A percentile compares a stretch with the other conserved stretches of the same genome.
Conservation (phyloP, 2,329 filamentous ascomycete genomes). For the Aspergillus luchuensis region DNA sequence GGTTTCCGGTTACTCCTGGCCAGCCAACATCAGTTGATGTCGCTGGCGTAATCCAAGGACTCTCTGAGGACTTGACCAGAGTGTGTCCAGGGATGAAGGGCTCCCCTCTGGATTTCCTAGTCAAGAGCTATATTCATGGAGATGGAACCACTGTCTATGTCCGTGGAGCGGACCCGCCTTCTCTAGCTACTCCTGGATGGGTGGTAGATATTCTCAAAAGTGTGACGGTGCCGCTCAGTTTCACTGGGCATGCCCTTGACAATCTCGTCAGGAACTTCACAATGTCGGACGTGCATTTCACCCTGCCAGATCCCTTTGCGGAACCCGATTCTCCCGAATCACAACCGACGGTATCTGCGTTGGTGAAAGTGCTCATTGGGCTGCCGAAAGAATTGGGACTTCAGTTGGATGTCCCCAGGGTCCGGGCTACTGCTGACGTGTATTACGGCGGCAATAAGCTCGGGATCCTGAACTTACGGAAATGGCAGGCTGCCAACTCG, state of each 20-base stretch:
- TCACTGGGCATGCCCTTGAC: slow-evolving; percentile 79
- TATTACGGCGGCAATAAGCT: slow-evolving; percentile 77
- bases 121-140: slow-evolving; percentile 80
- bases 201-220: slow-evolving; percentile 76
- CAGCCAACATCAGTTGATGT: slow-evolving; percentile 69
- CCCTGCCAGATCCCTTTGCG: slow-evolving; percentile 76
- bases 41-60: slow-evolving; percentile 68
- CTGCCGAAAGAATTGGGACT: slow-evolving; percentile 88
- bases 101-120: slow-evolving; percentile 80
- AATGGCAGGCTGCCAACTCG: slow-evolving; percentile 86
- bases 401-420: slow-evolving; percentile 71
- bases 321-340: slow-evolving; percentile 72
- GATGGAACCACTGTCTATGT: slow-evolving; percentile 78
- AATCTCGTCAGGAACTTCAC: slow-evolving; percentile 86
- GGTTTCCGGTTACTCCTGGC: slow-evolving; percentile 68
- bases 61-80: slow-evolving; percentile 72
- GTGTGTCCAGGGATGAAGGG: slow-evolving; percentile 74
- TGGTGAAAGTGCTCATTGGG: slow-evolving; percentile 74
- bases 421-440: slow-evolving; percentile 78
- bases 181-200: slow-evolving; percentile 75
- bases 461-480: slow-evolving; percentile 73
- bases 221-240: slow-evolving; percentile 79
- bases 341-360: slow-evolving; percentile 78
- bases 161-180: slow-evolving; percentile 70
- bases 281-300: slow-evolving; percentile 81